Conservation (phyloP, 768 basidiomycete species). For the Podaxis rugospora region DNA sequence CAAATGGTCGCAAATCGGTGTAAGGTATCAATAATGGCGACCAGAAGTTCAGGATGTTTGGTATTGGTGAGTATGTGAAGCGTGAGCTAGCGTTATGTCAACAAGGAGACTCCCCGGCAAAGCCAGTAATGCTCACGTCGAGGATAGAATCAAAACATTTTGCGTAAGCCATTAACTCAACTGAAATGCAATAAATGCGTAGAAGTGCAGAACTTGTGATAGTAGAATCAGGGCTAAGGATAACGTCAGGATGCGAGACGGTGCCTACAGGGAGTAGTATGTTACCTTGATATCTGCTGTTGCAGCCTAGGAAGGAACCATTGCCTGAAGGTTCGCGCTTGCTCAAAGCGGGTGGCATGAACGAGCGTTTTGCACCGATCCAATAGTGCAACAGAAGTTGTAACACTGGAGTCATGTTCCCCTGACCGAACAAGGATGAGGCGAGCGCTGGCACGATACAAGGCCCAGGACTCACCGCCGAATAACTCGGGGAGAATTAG, state of each 20-base stretch:
- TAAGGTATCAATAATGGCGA: slow-evolving; percentile 66
- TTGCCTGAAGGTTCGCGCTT: slow-evolving; percentile 61
- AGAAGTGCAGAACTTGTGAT: slow-evolving; percentile 34
- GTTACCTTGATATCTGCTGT: slow-evolving; percentile 48
- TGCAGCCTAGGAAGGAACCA: slow-evolving; percentile 75
- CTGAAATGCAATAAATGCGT: slow-evolving; percentile 50
- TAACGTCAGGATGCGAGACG: not conserved
- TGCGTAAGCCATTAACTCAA: slow-evolving; percentile 56
- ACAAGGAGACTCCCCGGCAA: slow-evolving; percentile 1
- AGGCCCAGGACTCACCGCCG: slow-evolving; percentile 35
- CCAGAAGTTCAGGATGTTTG: slow-evolving; percentile 46
- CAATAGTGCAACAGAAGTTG: slow-evolving; percentile 35
- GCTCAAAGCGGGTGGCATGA: slow-evolving; percentile 65
- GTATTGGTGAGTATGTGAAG: slow-evolving; percentile 51
- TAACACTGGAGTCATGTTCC: slow-evolving; percentile 2
- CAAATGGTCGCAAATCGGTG: slow-evolving; percentile 69
- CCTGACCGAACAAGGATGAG: not conserved
- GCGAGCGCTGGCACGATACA: not conserved
- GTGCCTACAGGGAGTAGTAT: not conserved
- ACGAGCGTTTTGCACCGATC: slow-evolving; percentile 42
- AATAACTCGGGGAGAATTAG: slow-evolving; percentile 63
- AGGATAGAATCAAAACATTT: slow-evolving; percentile 67
- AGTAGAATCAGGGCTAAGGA: slow-evolving; percentile 19
- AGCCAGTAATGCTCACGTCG: slow-evolving; percentile 43
- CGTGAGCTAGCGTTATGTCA: slow-evolving; percentile 36